A percentile compares a stretch with the other conserved stretches of the same genome.
Conservation (phyloP, 2,329 filamentous ascomycete genomes). For the Sarocladium brachiariae region DNA sequence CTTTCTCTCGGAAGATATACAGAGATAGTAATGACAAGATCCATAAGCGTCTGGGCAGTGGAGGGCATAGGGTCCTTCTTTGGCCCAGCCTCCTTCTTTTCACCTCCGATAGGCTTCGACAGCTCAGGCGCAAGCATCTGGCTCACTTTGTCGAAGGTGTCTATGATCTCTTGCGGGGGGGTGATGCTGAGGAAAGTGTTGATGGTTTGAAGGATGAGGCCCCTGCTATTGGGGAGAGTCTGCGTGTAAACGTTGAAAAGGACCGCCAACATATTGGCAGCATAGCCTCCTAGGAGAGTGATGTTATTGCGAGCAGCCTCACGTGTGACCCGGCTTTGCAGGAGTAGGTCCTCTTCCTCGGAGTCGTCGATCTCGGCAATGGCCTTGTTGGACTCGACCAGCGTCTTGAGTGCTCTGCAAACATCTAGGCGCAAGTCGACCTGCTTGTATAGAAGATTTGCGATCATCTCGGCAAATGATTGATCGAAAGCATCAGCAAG, state of each 20-base stretch:
- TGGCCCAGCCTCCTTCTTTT: slow-evolving; percentile 50
- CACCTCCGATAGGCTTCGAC: slow-evolving; percentile 40
- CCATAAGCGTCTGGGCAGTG: slow-evolving; percentile 91
- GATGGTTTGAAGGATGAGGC: slow-evolving; percentile 87
- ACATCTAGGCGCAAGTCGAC: slow-evolving; percentile 80
- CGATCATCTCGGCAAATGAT: slow-evolving; percentile 78
- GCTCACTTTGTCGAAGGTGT: slow-evolving; percentile 83
- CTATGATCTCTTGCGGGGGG: slow-evolving; percentile 67
- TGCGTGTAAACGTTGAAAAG: slow-evolving; percentile 99
- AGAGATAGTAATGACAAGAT: slow-evolving; percentile 92
- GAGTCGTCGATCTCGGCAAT: slow-evolving; percentile 62
- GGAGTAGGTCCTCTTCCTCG: slow-evolving; percentile 65
- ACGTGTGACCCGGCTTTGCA: slow-evolving; percentile 73
- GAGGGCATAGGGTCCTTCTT: slow-evolving; percentile 74
- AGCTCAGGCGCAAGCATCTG: slow-evolving; percentile 74
- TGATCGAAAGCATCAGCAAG: slow-evolving; percentile 73
- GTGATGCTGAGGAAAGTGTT: slow-evolving; percentile 91
- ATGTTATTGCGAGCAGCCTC: slow-evolving; percentile 72
- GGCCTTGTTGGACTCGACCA: slow-evolving; percentile 88
- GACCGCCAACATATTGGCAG: slow-evolving; percentile 86
- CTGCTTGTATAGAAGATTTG: slow-evolving; percentile 89
- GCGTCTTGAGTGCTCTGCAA: slow-evolving; percentile 75
- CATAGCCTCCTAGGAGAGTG: slow-evolving; percentile 68
- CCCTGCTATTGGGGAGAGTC: slow-evolving; percentile 85
- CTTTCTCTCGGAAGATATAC: slow-evolving; percentile 85